A percentile compares a stretch with the other conserved stretches of the same genome.
These are phyloP conservation scores for Epichloe aotearoae DNA, from an alignment of 2,329 filamentous ascomycete species.

Conservation along the genomic window DNA sequence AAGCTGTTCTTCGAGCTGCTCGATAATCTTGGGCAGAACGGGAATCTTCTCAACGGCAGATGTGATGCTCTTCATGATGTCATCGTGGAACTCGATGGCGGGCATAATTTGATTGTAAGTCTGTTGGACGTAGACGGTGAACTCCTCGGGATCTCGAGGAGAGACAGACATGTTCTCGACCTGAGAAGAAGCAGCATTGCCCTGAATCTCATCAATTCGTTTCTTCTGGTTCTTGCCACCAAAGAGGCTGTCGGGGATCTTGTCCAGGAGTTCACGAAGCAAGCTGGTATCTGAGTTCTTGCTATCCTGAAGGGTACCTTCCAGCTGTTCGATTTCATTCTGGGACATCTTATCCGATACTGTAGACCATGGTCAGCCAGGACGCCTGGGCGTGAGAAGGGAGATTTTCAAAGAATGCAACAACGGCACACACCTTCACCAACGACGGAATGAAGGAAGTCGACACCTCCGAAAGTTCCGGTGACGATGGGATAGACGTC, in stretches of 20 bases:
- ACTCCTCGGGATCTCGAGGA: conserved; percentile 71
- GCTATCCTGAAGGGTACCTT: conserved; percentile 62
- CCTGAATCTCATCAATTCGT: conserved; percentile 68
- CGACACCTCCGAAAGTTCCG: conserved; percentile 87
- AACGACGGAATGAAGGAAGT: conserved; percentile 81
- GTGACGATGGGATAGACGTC: conserved; percentile 73
- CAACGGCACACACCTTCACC: conserved; percentile 37
- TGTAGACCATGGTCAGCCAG: conserved; percentile 12
- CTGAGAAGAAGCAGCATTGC: conserved; percentile 60
- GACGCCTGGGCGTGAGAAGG: no score
- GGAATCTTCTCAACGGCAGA: conserved; percentile 75
- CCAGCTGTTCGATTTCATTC: conserved; percentile 78
- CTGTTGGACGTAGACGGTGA: conserved; percentile 61
- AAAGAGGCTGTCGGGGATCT: conserved; percentile 70
- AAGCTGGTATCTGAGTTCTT: conserved; percentile 55
- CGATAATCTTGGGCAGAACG: conserved; percentile 69
- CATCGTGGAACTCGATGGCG: conserved; percentile 81
- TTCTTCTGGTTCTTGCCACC: conserved; percentile 60
- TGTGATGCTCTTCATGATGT: conserved; percentile 67
- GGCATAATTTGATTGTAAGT: conserved; percentile 74
- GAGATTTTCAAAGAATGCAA: background rate
- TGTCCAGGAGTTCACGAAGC: conserved; percentile 65
- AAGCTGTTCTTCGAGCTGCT: conserved; percentile 76
- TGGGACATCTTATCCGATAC: conserved; percentile 84
- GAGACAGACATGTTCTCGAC: conserved; percentile 62